These are phyloP conservation scores for Fusarium clavum DNA, from an alignment of 2,329 filamentous ascomycete species.

Conservation along the genomic window DNA sequence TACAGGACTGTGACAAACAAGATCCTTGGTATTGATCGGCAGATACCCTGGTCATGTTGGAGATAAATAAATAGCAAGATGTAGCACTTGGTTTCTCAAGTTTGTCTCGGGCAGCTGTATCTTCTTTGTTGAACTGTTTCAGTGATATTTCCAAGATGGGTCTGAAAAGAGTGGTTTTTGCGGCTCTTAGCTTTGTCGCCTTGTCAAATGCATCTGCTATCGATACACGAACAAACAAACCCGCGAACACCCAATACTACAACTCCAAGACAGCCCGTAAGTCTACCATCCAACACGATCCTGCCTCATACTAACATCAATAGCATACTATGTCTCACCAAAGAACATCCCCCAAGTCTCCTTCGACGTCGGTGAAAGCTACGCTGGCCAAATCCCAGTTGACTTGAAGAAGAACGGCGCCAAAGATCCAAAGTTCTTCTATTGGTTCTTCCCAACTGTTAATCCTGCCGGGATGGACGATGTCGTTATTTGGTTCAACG, in stretches of 20 bases:
- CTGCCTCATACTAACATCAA: fast-evolving
- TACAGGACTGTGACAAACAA: neutral
- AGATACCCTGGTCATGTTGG: neutral
- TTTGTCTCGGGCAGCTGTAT: too few relatives aligned
- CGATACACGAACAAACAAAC: slow-evolving; percentile 3
- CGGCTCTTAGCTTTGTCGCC: neutral
- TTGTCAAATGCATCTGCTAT: slow-evolving; percentile 12
- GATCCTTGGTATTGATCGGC: neutral
- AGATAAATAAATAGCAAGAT: neutral
- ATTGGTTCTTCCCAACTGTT: slow-evolving; percentile 41
- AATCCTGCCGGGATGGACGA: slow-evolving; percentile 41
- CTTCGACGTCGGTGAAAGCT: slow-evolving; percentile 21
- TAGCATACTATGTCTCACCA: slow-evolving; percentile 6
- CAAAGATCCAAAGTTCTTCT: slow-evolving; percentile 37
- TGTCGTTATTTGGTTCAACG: slow-evolving; percentile 41
- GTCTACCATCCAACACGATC: fast-evolving
- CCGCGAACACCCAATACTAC: slow-evolving; percentile 10
- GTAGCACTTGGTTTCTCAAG: too few relatives aligned
- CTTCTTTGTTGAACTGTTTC: too few relatives aligned
- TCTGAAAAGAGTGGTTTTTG: slow-evolving; percentile 5
- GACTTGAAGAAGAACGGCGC: slow-evolving; percentile 20
- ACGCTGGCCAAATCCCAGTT: slow-evolving; percentile 20
- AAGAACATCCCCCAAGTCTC: slow-evolving; percentile 4
- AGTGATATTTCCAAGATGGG: neutral
- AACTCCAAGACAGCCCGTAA: slow-evolving; percentile 17